phyloP scores from a whole-genome alignment of 2,329 filamentous ascomycete species.

The Diaporthe citrichinensis region DNA sequence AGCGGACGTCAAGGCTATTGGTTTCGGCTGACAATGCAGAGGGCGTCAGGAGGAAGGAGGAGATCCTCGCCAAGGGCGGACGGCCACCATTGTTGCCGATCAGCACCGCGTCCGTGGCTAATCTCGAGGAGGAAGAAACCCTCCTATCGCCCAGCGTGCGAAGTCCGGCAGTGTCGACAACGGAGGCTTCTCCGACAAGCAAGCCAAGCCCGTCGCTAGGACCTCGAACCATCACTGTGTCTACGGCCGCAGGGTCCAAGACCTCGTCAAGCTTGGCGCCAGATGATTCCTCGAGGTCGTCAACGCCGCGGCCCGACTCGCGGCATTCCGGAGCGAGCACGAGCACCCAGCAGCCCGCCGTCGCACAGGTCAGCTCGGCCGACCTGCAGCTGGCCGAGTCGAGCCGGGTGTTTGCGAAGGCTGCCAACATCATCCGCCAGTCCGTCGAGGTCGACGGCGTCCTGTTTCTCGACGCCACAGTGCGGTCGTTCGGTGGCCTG shows the following conservation, averaged over 20 bases:
- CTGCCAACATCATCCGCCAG: slow-evolving; percentile 59
- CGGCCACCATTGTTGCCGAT: not conserved
- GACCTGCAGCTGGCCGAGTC: slow-evolving; percentile 38
- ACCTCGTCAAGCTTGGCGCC: slow-evolving; percentile 1
- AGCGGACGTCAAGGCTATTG: slow-evolving; percentile 9
- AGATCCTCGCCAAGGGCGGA: not conserved
- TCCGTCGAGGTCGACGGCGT: slow-evolving; percentile 59
- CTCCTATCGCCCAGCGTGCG: slow-evolving; percentile 4
- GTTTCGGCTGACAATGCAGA: not conserved
- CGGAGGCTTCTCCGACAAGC: slow-evolving; percentile 9
- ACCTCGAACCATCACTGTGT: not conserved
- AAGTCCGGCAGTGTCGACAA: not conserved
- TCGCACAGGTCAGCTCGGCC: slow-evolving; percentile 40
- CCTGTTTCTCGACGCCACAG: slow-evolving; percentile 52
- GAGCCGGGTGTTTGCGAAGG: slow-evolving; percentile 45
- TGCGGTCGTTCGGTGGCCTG: slow-evolving; percentile 49
- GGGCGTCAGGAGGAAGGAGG: not conserved
- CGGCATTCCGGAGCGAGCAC: slow-evolving; percentile 35
- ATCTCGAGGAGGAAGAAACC: not conserved
- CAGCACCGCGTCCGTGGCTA: not conserved
- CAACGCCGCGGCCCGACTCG: slow-evolving; percentile 36
- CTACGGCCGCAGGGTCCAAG: not conserved
- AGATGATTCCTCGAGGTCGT: slow-evolving; percentile 37
- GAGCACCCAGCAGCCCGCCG: slow-evolving; percentile 27
- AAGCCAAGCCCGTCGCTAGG: slow-evolving; percentile 6